Conservation (phyloP, 805 yeast genomes). For the Kodamaea neixiangensis region DNA sequence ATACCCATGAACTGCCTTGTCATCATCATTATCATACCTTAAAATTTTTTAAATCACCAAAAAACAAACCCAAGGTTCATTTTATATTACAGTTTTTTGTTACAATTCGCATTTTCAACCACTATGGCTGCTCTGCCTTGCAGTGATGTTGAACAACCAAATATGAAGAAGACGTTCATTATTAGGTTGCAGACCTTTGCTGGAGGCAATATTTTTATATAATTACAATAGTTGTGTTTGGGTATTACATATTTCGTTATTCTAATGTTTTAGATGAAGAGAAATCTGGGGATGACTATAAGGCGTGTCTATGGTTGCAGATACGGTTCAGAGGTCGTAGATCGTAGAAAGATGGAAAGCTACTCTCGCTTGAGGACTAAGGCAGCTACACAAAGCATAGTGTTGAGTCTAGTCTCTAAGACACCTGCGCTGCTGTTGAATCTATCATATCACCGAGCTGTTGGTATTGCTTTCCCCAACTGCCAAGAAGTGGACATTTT, state of each 20-base stretch:
- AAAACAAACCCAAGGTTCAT: neutral
- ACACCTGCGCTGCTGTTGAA: neutral
- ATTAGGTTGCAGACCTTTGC: neutral
- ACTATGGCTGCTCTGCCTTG: neutral
- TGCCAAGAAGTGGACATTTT: neutral
- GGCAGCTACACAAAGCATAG: too few relatives aligned
- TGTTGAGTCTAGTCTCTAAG: too few relatives aligned
- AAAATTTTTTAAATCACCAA: too few relatives aligned
- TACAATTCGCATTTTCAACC: neutral
- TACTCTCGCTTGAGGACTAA: too few relatives aligned
- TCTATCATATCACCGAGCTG: neutral
- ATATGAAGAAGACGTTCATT: neutral
- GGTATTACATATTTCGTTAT: neutral
- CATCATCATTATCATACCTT: neutral
- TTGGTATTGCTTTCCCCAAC: neutral
- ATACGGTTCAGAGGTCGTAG: too few relatives aligned
- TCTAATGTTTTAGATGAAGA: neutral
- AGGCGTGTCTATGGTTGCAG: too few relatives aligned
- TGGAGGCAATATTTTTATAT: neutral
- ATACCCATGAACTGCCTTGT: neutral
- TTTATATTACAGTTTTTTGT: neutral
- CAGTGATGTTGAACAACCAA: neutral
- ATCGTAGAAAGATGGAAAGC: too few relatives aligned
- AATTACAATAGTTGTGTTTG: neutral
- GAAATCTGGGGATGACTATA: too few relatives aligned